Conservation (phyloP, 192 early-diverging fungal species). For the Rhizoclosmatium sp. region DNA sequence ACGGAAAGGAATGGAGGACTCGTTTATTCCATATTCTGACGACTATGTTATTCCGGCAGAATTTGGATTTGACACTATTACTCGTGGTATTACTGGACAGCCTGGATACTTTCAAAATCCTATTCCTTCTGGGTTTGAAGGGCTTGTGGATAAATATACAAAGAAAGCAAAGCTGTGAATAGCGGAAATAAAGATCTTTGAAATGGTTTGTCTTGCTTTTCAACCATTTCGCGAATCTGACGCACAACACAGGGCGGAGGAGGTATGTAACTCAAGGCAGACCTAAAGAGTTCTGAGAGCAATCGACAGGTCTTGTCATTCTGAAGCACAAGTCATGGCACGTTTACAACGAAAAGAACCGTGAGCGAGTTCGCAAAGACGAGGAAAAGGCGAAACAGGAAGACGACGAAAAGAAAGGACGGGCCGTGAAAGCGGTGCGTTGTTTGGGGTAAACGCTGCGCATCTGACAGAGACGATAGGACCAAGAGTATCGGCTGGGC, state of each 20-base stretch:
- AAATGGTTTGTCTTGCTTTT: background rate
- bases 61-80: conserved; percentile 20
- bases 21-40: conserved; percentile 4
- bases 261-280: background rate
- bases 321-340: conserved; percentile 62
- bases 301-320: conserved; percentile 16
- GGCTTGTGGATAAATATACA: background rate
- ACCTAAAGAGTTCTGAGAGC: no score
- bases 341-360: conserved; percentile 77
- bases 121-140: background rate
- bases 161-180: conserved; percentile 7
- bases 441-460: conserved; percentile 10
- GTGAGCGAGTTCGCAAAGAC: conserved; percentile 70
- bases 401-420: conserved; percentile 56
- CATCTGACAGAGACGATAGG: conserved; percentile 39
- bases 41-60: background rate
- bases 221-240: background rate
- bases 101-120: no score
- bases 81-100: background rate
- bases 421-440: conserved; percentile 64
- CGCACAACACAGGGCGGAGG: background rate
- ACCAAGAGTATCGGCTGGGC: conserved; percentile 66
- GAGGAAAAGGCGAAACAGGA: conserved; percentile 72
- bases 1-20: conserved; percentile 30
- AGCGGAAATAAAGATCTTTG: background rate